Evolutionary conservation across 129 eudicot genomes (phyloP).

Genomic region (Flaveria ramosissima): DNA sequence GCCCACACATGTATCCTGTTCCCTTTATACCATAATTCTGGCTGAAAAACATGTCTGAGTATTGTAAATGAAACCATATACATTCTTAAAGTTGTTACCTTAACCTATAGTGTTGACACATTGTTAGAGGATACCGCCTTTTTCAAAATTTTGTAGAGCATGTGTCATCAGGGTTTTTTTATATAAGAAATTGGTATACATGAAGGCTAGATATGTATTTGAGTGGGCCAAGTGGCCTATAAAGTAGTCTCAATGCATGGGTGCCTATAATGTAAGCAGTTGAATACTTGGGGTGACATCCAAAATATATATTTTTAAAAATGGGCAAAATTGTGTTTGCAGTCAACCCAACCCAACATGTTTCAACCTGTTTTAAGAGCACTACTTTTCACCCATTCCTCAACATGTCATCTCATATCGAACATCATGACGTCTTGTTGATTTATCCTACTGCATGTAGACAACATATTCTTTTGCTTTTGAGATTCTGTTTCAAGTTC

Average conservation of each 20-base stretch:
- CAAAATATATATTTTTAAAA: background rate
- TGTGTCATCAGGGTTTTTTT: background rate
- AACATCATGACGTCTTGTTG: background rate
- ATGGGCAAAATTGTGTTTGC: background rate
- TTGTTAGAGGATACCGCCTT: background rate
- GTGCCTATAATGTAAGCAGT: background rate
- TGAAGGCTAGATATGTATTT: no score
- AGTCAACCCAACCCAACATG: background rate
- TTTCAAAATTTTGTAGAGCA: background rate
- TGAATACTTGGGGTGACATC: background rate
- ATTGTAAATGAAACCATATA: background rate
- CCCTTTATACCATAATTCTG: background rate
- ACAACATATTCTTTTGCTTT: background rate
- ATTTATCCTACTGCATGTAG: background rate
- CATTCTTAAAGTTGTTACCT: background rate
- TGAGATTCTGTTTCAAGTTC: background rate
- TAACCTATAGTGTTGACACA: background rate
- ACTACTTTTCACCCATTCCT: background rate
- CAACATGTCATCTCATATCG: background rate
- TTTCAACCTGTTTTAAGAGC: background rate
- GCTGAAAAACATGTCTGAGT: slow-evolving; percentile 1
- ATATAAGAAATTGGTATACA: no score
- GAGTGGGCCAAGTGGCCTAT: no score
- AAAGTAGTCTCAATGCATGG: no score
- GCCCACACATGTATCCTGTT: background rate